phyloP scores from a whole-genome alignment of 2,329 filamentous ascomycete species.

The Harringtonia lauricola region DNA sequence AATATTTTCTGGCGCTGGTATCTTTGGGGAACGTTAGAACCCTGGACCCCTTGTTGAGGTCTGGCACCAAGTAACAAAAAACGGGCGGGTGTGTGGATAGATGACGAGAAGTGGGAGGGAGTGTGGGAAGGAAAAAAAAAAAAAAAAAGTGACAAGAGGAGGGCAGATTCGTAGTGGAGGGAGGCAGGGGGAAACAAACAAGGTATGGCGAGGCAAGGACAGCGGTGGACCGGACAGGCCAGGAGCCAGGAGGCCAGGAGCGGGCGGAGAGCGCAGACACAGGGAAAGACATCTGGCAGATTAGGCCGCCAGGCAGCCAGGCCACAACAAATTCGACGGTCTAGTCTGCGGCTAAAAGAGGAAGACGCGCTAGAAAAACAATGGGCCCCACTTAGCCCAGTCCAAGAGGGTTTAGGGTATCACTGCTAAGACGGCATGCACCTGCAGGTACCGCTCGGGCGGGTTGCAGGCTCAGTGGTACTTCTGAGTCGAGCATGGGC shows the following conservation, averaged over 20 bases:
- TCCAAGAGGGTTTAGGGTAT: too few species aligned
- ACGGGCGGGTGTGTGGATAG: conserved; percentile 12
- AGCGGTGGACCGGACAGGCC: background rate
- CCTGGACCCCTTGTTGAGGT: conserved; percentile 4
- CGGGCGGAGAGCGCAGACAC: background rate
- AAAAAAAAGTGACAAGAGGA: conserved; percentile 9
- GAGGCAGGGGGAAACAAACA: conserved; percentile 4
- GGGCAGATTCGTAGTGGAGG: conserved; percentile 10
- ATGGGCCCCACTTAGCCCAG: too few species aligned
- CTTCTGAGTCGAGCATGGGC: too few species aligned
- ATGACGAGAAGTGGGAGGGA: conserved; percentile 13
- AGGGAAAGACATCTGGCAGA: background rate
- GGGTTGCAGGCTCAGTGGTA: too few species aligned
- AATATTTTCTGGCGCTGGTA: background rate
- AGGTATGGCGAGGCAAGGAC: conserved; percentile 4
- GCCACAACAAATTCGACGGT: background rate
- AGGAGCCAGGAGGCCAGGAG: background rate
- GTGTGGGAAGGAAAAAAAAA: conserved; percentile 9
- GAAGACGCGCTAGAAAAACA: too few species aligned
- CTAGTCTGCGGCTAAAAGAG: too few species aligned
- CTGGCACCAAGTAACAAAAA: conserved; percentile 3
- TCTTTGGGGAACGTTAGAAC: conserved; percentile 1
- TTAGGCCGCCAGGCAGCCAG: conserved; percentile 1
- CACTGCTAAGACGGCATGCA: too few species aligned
- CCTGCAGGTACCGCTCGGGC: too few species aligned